These are phyloP conservation scores for Calocybe gangraenosa DNA, from an alignment of 768 basidiomycete species.

Conservation along the genomic window DNA sequence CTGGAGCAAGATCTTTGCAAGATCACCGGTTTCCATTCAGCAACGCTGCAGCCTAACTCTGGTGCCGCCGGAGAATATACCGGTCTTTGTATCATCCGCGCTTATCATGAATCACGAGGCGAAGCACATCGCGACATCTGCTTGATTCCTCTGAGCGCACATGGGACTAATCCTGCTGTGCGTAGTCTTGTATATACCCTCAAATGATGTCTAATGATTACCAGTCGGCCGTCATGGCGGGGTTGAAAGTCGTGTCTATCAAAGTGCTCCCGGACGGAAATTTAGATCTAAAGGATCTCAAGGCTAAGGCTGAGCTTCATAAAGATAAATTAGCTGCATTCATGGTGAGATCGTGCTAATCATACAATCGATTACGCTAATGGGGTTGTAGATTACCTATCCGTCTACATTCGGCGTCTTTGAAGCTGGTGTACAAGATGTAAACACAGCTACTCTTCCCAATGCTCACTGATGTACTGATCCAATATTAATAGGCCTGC, in stretches of 20 bases:
- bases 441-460: conserved; percentile 21
- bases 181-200: conserved; percentile 23
- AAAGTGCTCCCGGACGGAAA: conserved; percentile 86
- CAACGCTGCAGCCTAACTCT: conserved; percentile 98
- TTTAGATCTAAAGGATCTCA: conserved; percentile 83
- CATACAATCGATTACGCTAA: conserved; percentile 1
- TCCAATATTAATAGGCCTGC: conserved; percentile 57
- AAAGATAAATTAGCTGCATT: conserved; percentile 91
- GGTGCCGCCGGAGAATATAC: conserved; percentile 98
- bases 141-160: conserved; percentile 91
- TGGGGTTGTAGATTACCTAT: conserved; percentile 74
- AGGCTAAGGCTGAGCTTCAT: conserved; percentile 84
- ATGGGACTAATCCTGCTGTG: conserved; percentile 97
- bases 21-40: conserved; percentile 95
- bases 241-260: conserved; percentile 93
- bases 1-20: conserved; percentile 86
- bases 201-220: conserved; percentile 11
- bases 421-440: conserved; percentile 82
- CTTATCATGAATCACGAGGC: conserved; percentile 88
- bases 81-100: conserved; percentile 90
- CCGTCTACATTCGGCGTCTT: conserved; percentile 98
- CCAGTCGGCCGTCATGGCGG: conserved; percentile 95
- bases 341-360: conserved; percentile 57
- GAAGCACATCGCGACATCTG: conserved; percentile 87
- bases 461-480: background rate